A percentile compares a stretch with the other conserved stretches of the same genome.
These are phyloP conservation scores for Paramecium sonneborni DNA, from an alignment of 73 alveolate species.

Conservation along the genomic window DNA sequence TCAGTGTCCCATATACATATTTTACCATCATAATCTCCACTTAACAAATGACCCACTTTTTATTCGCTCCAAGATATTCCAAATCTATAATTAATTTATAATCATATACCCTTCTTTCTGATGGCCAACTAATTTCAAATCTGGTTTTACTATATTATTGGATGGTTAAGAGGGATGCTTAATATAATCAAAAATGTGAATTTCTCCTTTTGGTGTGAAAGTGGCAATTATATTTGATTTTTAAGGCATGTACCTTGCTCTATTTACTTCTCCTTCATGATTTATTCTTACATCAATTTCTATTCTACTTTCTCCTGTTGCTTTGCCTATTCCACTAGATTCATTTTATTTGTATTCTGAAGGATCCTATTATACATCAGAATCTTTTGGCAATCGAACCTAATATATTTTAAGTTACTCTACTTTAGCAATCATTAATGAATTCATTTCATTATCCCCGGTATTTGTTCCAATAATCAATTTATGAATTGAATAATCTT, in stretches of 20 bases:
- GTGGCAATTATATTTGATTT: constrained; percentile 93
- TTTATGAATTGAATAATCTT: constrained; percentile 85
- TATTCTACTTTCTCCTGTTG: constrained; percentile 83
- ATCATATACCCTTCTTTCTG: constrained; percentile 90
- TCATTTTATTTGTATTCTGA: constrained; percentile 81
- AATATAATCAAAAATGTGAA: constrained; percentile 90
- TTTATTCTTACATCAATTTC: constrained; percentile 90
- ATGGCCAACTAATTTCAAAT: constrained; percentile 90
- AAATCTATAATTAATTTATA: background rate
- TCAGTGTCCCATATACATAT: constrained; percentile 94
- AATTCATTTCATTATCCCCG: constrained; percentile 90
- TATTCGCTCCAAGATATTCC: constrained; percentile 46
- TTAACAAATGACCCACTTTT: constrained; percentile 79
- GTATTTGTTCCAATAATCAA: constrained; percentile 97
- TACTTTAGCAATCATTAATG: constrained; percentile 87
- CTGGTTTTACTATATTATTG: constrained; percentile 86
- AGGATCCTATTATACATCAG: constrained; percentile 78
- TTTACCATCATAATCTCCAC: constrained; percentile 94
- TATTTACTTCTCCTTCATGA: constrained; percentile 96
- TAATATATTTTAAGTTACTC: background rate
- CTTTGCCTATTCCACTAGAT: constrained; percentile 80
- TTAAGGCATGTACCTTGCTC: constrained; percentile 98
- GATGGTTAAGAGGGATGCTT: constrained; percentile 93
- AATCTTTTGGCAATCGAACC: constrained; percentile 85
- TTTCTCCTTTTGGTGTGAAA: constrained; percentile 90